Evolutionary conservation across 176 grass and related monocot species (phyloP).

Genomic region (Phoenix roebelenii): DNA sequence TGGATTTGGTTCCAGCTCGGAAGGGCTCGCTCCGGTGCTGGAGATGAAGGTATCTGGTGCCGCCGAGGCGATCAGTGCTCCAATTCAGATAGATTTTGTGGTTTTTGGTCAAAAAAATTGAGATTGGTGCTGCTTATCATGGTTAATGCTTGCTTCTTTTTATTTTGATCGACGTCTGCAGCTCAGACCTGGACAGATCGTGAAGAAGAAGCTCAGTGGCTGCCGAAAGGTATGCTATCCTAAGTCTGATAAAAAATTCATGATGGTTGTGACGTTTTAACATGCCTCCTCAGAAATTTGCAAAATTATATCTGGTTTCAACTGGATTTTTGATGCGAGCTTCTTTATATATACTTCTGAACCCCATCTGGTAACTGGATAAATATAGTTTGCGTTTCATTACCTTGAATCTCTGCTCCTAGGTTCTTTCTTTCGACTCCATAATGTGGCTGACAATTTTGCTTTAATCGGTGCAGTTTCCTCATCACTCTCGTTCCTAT

Average conservation of each 20-base stretch:
- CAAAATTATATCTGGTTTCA: background rate
- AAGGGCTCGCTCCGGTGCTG: background rate
- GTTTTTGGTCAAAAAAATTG: background rate
- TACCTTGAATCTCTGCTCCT: too few species aligned
- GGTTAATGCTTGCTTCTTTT: background rate
- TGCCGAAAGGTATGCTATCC: slow-evolving; percentile 47
- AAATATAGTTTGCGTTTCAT: too few species aligned
- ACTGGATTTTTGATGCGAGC: background rate
- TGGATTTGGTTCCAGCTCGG: slow-evolving; percentile 1
- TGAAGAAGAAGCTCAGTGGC: slow-evolving; percentile 45
- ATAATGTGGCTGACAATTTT: too few species aligned
- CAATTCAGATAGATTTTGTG: background rate
- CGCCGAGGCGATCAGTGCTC: slow-evolving; percentile 19
- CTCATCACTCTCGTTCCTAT: too few species aligned
- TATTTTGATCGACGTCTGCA: slow-evolving; percentile 19
- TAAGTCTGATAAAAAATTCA: background rate
- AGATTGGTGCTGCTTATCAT: background rate
- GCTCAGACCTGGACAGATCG: slow-evolving; percentile 37
- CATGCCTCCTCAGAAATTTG: too few species aligned
- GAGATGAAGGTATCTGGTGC: slow-evolving; percentile 5
- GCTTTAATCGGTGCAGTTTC: too few species aligned
- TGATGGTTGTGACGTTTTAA: background rate
- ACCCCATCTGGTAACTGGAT: too few species aligned
- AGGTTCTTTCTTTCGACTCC: too few species aligned
- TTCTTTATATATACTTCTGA: too few species aligned